Base-by-base conservation (phyloP, 805 yeast species). In the Nakazawaea laoshanensis region DNA sequence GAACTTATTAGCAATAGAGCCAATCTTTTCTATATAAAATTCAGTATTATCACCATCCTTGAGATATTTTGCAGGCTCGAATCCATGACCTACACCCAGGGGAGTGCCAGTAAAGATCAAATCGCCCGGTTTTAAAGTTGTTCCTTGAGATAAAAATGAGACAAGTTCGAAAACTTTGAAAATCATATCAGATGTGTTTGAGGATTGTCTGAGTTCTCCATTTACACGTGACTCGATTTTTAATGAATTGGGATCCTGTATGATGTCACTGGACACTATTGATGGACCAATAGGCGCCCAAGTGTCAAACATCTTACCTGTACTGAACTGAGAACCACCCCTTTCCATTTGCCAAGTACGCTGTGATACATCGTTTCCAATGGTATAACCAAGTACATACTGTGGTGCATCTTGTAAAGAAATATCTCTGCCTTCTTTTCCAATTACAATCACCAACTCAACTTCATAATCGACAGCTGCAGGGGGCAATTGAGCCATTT, bases 271-370 rank as follows among this genome's bases (percentile, higher is more conserved):
- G 2, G 67, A 51, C 3, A 67, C 71, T 29, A 72, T 55, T 6
- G 65, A 67, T 4, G 78, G 78, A 3, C 77, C 78, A 33, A 71
- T 46, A 15, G 78, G 78, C 2, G 76, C 74, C 65, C 67, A 71
- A 4, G 65, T 64, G 37, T 72, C 78, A 42, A 65, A 70, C 63
- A 63, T 62, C 50, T 72, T 72, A 8, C 74, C 71, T 8, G 63
- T 49, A 24, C 61, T 52, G 61, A 70, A 72, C 42, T 72, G 78
- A 13, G 72, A 58, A 3, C 75, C 74, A 21, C 74, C 74, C 23
- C 65, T 54, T 31, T 63, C 57, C 30, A 60, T 54, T 45, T 73
- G 77, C 77, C 77, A 70, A n/a, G 61, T 62, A 35, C 78, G 55
- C 42, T 69, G 74, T 9, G 74, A 67, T 7, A 72, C 68, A 45